Evolutionary conservation across 768 basidiomycete species (phyloP), one percentile per base, ranked within the genome.

Genomic region (Pulveroboletus sp.): DNA sequence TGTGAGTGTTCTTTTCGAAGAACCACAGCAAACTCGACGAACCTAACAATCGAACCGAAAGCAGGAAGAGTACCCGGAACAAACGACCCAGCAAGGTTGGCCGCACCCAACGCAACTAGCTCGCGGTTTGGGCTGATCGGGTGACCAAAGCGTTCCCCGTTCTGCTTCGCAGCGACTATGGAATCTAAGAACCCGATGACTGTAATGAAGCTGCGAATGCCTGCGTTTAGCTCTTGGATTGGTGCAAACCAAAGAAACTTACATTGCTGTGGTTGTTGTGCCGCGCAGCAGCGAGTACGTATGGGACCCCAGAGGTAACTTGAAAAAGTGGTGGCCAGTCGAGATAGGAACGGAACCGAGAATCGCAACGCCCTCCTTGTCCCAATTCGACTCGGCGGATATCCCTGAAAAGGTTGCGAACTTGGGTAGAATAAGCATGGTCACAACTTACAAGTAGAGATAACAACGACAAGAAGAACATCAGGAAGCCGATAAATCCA

Each of bases 111-210:
- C 1, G 97, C 97, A 21, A 97, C 94, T 2, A 98, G 76, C 62
- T 99, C 97, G 24, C 97, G 85, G 64, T 98, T 99, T 0, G 94
- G 92, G 54, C 84, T 89, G 54, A 98, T 88, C 0, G 88, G 79
- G 64, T 97, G 86, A 3, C 90, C 88, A 61, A 86, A 97, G 12
- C 85, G 84, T 4, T 82, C 79, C 0, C 83, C 82, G 51, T 89
- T 94, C 65, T 97, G 94, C 61, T 98, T 97, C 3, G 95, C 95
- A 1, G 94, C 90, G 3, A 94, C 92, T 52, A 97, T 93, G 51
- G 88, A 91, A 65, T 99, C 95, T 51, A 99, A 72, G 65, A 94
- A 97, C 1, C 97, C 97, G 19, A 92, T 78, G 35, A 95, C 77
- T 0, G 88, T 80, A 42, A 90, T 85, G 44, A 93, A 64, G 27